phyloP scores from a whole-genome alignment of 768 basidiomycete species.

The Coprinellus aureogranulatus region DNA sequence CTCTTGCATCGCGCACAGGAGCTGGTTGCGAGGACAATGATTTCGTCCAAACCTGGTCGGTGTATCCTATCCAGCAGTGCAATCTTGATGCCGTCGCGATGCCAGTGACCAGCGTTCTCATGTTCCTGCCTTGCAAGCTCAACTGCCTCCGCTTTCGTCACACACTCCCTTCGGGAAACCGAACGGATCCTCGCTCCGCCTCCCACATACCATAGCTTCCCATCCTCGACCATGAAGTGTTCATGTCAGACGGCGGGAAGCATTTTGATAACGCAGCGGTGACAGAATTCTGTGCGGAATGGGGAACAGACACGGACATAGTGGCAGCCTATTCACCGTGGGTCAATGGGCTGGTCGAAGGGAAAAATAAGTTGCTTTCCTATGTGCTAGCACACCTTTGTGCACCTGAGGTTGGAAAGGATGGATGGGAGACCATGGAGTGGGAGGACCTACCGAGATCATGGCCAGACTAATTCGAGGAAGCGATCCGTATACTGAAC shows the following conservation, averaged over 20 bases:
- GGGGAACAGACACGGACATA: slow-evolving; percentile 17
- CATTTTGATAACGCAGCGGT: slow-evolving; percentile 37
- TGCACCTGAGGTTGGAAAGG: slow-evolving; percentile 28
- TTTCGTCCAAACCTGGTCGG: too few species aligned
- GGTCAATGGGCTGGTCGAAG: slow-evolving; percentile 32
- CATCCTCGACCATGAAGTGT: slow-evolving; percentile 20
- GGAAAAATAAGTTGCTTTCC: slow-evolving; percentile 29
- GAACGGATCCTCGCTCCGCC: too few species aligned
- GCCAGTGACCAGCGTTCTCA: too few species aligned
- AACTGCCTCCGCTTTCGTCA: too few species aligned
- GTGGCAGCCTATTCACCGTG: slow-evolving; percentile 37
- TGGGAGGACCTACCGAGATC: slow-evolving; percentile 9
- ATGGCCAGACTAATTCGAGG: slow-evolving; percentile 1
- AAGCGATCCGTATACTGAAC: not conserved
- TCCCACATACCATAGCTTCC: too few species aligned
- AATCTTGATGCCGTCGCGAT: too few species aligned
- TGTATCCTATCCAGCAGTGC: too few species aligned
- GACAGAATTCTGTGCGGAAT: slow-evolving; percentile 18
- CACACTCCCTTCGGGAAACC: too few species aligned
- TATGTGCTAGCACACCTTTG: slow-evolving; percentile 26
- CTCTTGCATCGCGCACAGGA: too few species aligned
- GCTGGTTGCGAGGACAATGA: too few species aligned
- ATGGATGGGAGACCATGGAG: slow-evolving; percentile 13
- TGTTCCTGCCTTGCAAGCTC: too few species aligned
- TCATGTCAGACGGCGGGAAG: slow-evolving; percentile 37